Evolutionary conservation across 1,284 basidiomycete genomes (phyloP), one percentile per base, ranked within the genome.

Genomic region (Stygiomarasmius scandens): DNA sequence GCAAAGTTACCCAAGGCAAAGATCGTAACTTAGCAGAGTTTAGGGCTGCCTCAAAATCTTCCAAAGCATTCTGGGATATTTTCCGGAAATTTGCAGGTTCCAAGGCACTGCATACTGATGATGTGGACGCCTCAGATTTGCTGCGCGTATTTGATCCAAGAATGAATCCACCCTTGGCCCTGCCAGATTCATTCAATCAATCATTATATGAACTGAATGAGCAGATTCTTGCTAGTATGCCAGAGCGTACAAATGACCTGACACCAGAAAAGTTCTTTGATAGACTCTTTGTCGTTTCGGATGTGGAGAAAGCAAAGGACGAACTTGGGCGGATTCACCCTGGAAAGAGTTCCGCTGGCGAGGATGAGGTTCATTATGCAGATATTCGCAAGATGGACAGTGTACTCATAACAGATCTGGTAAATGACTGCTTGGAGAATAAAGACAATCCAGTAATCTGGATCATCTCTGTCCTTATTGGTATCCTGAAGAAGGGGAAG

Each of bases 321-420:
- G 19, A 49, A 24, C 20, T 52, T 16, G 8, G 14, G 11, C 19
- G 32, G 2, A 25, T 45, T 10, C 49, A 52, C 38, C 50, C 38
- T 27, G 9, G 27, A 11, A 23, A 36, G 1, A 50, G 32, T 14
- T 23, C 55, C 1, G 12, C 52, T 11, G 51, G 59, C 1, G 34
- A 44, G n/a, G 59, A 57, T 29, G 32, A 60, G 10, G 46, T 56
- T 1, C 44, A 53, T 6, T 53, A 57, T 22, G 19, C 23, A 0
- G 36, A 56, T 11, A 56, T 60, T 12, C 19, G 52, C 22, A 47
- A 36, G 2, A 60, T 60, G 46, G 50, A 38, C 36, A 60, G 43
- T 24, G n/a, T 3, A 3, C 32, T 44, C 8, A 34, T 55, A 8
- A 32, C 10, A 9, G 24, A 19, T 24, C 54, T 55, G 14, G 16